Evolutionary conservation across 2,329 filamentous ascomycete genomes (phyloP), one percentile per base, ranked within the genome.

Genomic region (Penicillium sp.): DNA sequence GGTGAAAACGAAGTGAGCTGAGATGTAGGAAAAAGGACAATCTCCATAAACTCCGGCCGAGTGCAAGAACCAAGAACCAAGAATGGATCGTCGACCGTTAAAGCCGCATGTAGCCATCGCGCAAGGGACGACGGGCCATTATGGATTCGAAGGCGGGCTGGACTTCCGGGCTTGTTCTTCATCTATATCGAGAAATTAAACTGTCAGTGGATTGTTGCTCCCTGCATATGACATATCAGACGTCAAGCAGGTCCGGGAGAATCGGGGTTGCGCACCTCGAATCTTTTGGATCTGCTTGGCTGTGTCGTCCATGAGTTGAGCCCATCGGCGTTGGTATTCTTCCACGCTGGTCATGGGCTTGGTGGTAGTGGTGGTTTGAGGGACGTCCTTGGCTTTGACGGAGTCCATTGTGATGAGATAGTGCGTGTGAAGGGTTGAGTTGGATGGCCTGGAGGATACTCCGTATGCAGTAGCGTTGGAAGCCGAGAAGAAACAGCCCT

Each of bases 221-320:
- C 54, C 50, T 52, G 54, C 58, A 59, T 60, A 33, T 56, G 59
- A 60, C 43, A 24, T 24, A 43, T 60, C 49, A 55, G 51, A 59
- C 55, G 54, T 59, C 56, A 61, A 14, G 22, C 36, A 39, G 50
- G 39, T 18, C 18, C 22, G 9, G 27, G 24, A 43, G 40, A 7
- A 41, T 14, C 4, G 27, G n/a, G 33, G 16, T 39, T 11, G 41
- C 56, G 31, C 54, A 66, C 63, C 59, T 59, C 54, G 52, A 44
- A 66, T 64, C 43, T 58, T 62, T 46, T 60, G 54, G 36, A 66
- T 55, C 11, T 64, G 60, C 52, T 50, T 54, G 49, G 61, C 53
- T 16, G 60, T 66, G 22, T 62, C 55, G 40, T 66, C 56, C 58
- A 64, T 58, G 43, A 66, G 40, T 53, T 66, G 59, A 2, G 56